Base-by-base conservation (phyloP, 108 stramenopile genomes). In the Nitzschia sp. region DNA sequence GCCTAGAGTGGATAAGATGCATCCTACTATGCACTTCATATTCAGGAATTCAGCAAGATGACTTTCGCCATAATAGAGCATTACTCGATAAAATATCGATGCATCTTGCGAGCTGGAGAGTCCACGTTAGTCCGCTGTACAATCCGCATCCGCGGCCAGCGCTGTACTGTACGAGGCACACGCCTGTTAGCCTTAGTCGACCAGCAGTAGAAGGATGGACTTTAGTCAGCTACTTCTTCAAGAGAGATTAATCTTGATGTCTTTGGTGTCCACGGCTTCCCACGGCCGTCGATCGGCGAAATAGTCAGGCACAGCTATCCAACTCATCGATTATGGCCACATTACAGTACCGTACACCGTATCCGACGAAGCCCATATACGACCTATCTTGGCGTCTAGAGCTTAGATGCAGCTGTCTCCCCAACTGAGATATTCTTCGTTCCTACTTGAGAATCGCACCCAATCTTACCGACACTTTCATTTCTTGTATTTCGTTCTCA, bases 121-220 rank as follows among this genome's bases (percentile, higher is more conserved):
- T 61, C 32, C 23, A 1, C 21, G 31, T 34, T 61, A 61, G 60
- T 27, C n/a, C 23, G 35, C 41, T 23, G 60, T 44, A 61, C 60
- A 61, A 61, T 50, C n/a, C 16, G 15, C 4, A 55, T 32, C 9
- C 38, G 13, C 38, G 13, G 13, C 38, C 13, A 41, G 6, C 9
- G 38, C 13, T 13, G 13, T 41, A 9, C 38, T 41, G 38, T 41
- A 15, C 8, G 23, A 9, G 48, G 47, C 46, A 21, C 2, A 31
- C 16, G 27, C 28, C 29, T 16, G 63, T 26, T 62, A 73, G 72
- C 64, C 72, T 66, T 73, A 73, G 72, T 73, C 58, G 64, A 73
- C 31, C 52, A 58, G 63, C 63, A 66, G 55, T 73, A 73, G 72
- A 52, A 63, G 6, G 48, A 27, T 13, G 54, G 34, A 32, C 30